Evolutionary conservation across 1,284 basidiomycete species (phyloP).

Genomic region (Boletellus deceptivus): DNA sequence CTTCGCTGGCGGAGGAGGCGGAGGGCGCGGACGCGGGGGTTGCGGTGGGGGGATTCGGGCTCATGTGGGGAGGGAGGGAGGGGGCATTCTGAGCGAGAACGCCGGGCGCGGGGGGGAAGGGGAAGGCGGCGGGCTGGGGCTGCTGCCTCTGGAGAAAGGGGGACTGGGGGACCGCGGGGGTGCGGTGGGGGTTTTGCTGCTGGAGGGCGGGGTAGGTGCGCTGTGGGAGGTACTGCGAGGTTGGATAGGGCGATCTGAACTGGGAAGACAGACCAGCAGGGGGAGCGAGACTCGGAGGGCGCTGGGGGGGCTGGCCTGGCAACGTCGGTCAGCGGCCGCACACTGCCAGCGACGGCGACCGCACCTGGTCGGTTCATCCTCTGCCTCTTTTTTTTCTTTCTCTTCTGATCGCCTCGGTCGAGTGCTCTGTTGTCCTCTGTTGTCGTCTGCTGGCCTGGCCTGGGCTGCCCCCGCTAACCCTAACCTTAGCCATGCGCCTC

Average conservation of each 20-base stretch:
- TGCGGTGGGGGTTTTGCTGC: constrained; percentile 56
- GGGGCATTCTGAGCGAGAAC: constrained; percentile 56
- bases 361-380: constrained; percentile 33
- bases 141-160: constrained; percentile 61
- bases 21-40: constrained; percentile 47
- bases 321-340: background rate
- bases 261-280: constrained; percentile 59
- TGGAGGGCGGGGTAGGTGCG: constrained; percentile 51
- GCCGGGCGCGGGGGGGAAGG: constrained; percentile 44
- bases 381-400: background rate
- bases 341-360: constrained; percentile 5
- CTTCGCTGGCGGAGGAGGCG: constrained; percentile 64
- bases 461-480: constrained; percentile 24
- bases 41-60: constrained; percentile 48
- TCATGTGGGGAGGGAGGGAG: constrained; percentile 51
- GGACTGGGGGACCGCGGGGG: constrained; percentile 57
- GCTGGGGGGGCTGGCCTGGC: constrained; percentile 74
- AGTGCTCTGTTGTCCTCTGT: constrained; percentile 20
- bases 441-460: constrained; percentile 31
- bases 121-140: constrained; percentile 47
- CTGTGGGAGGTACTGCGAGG: constrained; percentile 56
- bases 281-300: constrained; percentile 69
- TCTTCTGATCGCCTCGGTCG: background rate
- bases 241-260: constrained; percentile 63
- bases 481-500: constrained; percentile 43